phyloP scores from a whole-genome alignment of 495 filamentous ascomycete genomes.

The Hypoxylon cercidicola region DNA sequence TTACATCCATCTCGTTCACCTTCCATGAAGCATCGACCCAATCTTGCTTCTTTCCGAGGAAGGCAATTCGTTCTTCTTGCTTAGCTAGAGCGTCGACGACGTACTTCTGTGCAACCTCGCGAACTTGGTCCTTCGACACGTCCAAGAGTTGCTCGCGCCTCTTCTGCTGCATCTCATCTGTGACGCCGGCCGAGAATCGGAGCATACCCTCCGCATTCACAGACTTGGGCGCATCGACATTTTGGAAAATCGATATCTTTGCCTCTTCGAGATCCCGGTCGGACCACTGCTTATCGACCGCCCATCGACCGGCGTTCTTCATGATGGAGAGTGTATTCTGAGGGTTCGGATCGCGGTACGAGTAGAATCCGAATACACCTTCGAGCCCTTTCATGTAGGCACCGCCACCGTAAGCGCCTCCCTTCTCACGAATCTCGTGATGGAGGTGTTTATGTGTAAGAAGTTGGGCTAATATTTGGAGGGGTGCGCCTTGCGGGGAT shows the following conservation, averaged over 20 bases:
- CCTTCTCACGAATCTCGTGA: slow-evolving; percentile 97
- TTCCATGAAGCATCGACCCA: slow-evolving; percentile 71
- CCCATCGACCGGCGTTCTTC: slow-evolving; percentile 83
- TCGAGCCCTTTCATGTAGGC: slow-evolving; percentile 82
- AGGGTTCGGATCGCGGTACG: slow-evolving; percentile 97
- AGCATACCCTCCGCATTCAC: slow-evolving; percentile 90
- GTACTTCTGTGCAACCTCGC: slow-evolving; percentile 81
- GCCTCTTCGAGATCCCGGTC: slow-evolving; percentile 92
- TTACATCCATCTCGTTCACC: slow-evolving; percentile 63
- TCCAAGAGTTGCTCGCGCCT: slow-evolving; percentile 88
- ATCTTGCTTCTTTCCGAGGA: slow-evolving; percentile 86
- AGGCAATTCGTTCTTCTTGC: slow-evolving; percentile 65
- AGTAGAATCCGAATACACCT: slow-evolving; percentile 93
- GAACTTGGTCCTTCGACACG: slow-evolving; percentile 83
- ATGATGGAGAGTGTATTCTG: slow-evolving; percentile 88
- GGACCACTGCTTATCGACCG: slow-evolving; percentile 84
- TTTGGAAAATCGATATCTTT: slow-evolving; percentile 93
- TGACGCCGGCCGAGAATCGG: slow-evolving; percentile 84
- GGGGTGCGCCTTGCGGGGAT: slow-evolving; percentile 74
- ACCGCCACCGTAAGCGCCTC: slow-evolving; percentile 93
- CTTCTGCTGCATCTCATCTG: slow-evolving; percentile 87
- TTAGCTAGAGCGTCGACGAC: slow-evolving; percentile 74
- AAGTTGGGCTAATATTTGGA: slow-evolving; percentile 89
- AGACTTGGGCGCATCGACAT: slow-evolving; percentile 89
- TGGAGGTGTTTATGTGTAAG: slow-evolving; percentile 98